These are phyloP conservation scores for Verbena officinalis DNA, from an alignment of 257 asterid species.

Conservation along the genomic window DNA sequence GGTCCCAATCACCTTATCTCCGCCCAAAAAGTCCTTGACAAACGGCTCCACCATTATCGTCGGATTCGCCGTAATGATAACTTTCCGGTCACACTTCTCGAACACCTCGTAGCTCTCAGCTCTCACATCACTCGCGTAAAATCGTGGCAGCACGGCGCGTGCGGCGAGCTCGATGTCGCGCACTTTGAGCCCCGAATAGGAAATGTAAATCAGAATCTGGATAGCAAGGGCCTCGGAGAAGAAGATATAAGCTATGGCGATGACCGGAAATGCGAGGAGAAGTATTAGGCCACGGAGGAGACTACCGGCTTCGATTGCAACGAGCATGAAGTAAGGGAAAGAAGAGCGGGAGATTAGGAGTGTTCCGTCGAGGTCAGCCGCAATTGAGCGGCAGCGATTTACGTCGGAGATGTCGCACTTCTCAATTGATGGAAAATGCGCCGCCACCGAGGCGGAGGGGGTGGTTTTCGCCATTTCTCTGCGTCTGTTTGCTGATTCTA, in stretches of 20 bases:
- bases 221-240: conserved; percentile 85
- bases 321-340: conserved; percentile 97
- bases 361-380: conserved; percentile 99
- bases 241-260: conserved; percentile 82
- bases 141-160: conserved; percentile 89
- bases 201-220: conserved; percentile 76
- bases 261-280: conserved; percentile 77
- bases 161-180: conserved; percentile 91
- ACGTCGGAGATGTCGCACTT: conserved; percentile 59
- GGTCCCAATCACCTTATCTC: conserved; percentile 91
- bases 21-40: conserved; percentile 85
- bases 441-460: conserved; percentile 29
- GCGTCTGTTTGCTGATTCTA: conserved; percentile 10
- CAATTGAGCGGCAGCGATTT: conserved; percentile 51
- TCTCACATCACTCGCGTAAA: conserved; percentile 82
- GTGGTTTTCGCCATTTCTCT: conserved; percentile 40
- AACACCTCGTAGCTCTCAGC: conserved; percentile 82
- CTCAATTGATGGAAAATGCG: conserved; percentile 70
- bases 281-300: conserved; percentile 81
- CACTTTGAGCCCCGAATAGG: conserved; percentile 74
- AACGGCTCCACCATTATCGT: conserved; percentile 96
- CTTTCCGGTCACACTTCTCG: conserved; percentile 77
- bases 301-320: conserved; percentile 95
- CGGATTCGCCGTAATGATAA: conserved; percentile 95
- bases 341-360: conserved; percentile 85